Base-by-base conservation (phyloP, 768 basidiomycete genomes). In the Leucocoprinus birnbaumii region DNA sequence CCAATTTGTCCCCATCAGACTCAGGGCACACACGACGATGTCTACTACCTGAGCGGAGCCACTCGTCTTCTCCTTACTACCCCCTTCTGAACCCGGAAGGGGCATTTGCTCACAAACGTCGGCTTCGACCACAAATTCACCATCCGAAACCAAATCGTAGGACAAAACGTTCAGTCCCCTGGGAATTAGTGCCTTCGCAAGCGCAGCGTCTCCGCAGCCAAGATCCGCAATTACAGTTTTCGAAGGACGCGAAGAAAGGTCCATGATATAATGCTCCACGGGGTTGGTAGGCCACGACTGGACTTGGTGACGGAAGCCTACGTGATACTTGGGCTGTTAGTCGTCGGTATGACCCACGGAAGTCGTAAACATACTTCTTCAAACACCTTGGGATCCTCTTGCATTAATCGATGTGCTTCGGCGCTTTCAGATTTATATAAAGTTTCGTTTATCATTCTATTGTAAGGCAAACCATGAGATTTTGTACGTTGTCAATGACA, bases 1-100 rank as follows among this genome's bases (percentile, higher is more conserved):
- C 97, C 97, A 99, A 66, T 99, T 98, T 14, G 86, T 89, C 27
- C 91, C 90, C 97, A 99, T 99, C 59, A 99, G 76, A 64, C 95
- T 98, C 60, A 99, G 78, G 21, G 95, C 91, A 66, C 94, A 98
- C 21, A 98, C 87, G 6, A 85, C 94, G 5, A 93, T 86, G 66
- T 99, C 95, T 2, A 94, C 91, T 2, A 98, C 68, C 59, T 91
- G 87, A 0, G 84, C 92, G 49, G 80, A 78, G 25, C 80, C 84
- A 34, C 73, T 68, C 3, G 71, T 70, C 37, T 72, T 70, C 40
- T 69, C 69, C 14, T 67, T 61, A 5, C 69, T 73, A 16, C 58
- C 63, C 22, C 73, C 73, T 58, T 86, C 84, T 19, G 85, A 85
- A 24, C 96, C 96, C 1, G 97, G 95, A 3, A 98, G 69, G 2